These are phyloP conservation scores for Colletotrichum incanum DNA, from an alignment of 2,329 filamentous ascomycete species.

Conservation along the genomic window DNA sequence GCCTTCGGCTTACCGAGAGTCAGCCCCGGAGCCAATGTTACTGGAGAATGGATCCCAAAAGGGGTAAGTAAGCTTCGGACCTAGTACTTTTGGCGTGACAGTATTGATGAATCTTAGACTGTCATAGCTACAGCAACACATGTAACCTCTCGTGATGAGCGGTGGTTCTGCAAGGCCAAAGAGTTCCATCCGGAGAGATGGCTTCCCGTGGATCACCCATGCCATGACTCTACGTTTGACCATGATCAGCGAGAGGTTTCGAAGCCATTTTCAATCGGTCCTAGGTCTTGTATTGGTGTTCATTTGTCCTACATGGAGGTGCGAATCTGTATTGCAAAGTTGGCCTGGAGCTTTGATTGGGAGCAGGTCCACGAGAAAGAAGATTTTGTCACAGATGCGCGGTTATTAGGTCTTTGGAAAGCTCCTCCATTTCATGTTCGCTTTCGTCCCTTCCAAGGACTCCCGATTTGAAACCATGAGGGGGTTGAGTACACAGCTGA, in stretches of 20 bases:
- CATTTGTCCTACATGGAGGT: conserved; percentile 28
- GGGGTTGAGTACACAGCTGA: too few species aligned
- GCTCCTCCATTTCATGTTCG: conserved; percentile 27
- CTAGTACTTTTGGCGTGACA: neutral
- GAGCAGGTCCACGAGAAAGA: conserved; percentile 4
- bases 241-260: conserved; percentile 21
- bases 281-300: conserved; percentile 19
- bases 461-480: neutral
- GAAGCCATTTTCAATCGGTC: conserved; percentile 25
- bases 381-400: conserved; percentile 24
- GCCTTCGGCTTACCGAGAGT: conserved; percentile 22
- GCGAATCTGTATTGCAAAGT: conserved; percentile 20
- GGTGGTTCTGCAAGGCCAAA: conserved; percentile 27
- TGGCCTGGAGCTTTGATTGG: conserved; percentile 27
- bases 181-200: conserved; percentile 34
- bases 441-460: conserved; percentile 13
- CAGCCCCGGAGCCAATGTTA: conserved; percentile 14
- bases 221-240: conserved; percentile 7
- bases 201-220: conserved; percentile 6
- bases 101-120: neutral
- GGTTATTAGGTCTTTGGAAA: conserved; percentile 27
- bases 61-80: conserved; percentile 5
- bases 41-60: conserved; percentile 25
- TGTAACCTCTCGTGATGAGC: conserved; percentile 26
- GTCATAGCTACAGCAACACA: conserved; percentile 21